Percentiles rank a stretch among this genome's conserved stretches.
These are phyloP conservation scores for Gymnopilus dilepis DNA, from an alignment of 768 basidiomycete species.

Conservation along the genomic window DNA sequence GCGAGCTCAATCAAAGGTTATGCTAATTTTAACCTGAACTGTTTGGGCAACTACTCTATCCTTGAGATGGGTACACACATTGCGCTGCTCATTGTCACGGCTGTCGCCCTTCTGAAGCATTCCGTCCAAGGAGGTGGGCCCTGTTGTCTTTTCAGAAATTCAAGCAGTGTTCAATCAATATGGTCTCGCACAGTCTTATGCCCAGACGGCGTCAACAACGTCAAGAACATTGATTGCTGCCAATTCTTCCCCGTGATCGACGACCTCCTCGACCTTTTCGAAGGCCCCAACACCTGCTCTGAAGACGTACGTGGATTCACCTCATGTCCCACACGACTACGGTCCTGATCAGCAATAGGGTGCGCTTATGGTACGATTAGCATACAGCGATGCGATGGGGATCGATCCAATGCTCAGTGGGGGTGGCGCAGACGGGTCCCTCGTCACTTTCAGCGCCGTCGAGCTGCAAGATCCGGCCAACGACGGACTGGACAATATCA, in stretches of 20 bases:
- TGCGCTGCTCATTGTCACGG: too few species aligned
- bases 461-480: not conserved
- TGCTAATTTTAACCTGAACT: too few species aligned
- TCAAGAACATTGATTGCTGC: not conserved
- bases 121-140: too few species aligned
- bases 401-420: not conserved
- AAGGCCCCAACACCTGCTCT: not conserved
- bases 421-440: not conserved
- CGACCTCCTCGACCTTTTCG: not conserved
- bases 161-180: too few species aligned
- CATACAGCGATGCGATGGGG: not conserved
- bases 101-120: too few species aligned
- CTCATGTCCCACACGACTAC: not conserved
- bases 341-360: not conserved
- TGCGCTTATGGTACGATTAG: not conserved
- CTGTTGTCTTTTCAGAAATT: too few species aligned
- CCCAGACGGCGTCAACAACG: too few species aligned
- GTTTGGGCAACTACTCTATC: too few species aligned
- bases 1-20: too few species aligned
- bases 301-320: not conserved
- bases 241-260: not conserved
- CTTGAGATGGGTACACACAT: too few species aligned
- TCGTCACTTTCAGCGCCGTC: not conserved
- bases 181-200: too few species aligned
- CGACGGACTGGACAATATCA: not conserved